Base-by-base conservation (phyloP, 345 rosid species). In the Camelina hispida region DNA sequence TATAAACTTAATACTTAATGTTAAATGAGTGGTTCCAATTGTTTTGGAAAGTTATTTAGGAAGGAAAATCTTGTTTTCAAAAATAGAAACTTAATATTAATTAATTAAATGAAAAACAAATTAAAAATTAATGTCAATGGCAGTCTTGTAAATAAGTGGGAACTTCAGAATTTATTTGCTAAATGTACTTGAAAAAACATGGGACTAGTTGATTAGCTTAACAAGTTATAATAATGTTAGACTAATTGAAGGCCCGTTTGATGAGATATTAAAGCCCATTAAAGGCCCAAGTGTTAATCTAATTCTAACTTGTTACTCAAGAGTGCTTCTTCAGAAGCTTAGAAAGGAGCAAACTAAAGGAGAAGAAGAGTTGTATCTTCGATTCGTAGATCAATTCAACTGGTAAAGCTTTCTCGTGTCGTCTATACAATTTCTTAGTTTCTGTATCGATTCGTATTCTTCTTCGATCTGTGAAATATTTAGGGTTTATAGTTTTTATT, bases 241-340 rank as follows among this genome's bases (percentile, higher is more conserved):
- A 2, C 16, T 9, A 9, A 15, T 3, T 15, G 2, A 20, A 53
- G 62, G 63, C 73, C 64, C 5, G 30, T 55, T 10, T 44, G 1
- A 25, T 7, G 0, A 57, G 5, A 43, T 28, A 0, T 17, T 0
- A 8, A 57, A 9, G 64, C 64, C 64, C 37, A 73, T 17, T 32
- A 17, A 17, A 53, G 55, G 69, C 69, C 68, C 75, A 71, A 47
- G 2, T 25, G 17, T 23, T 50, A 5, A 6, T 35, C 51, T 0
- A 23, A 60, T 14, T 71, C 68, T 72, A 51, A 72, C 76, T 72
- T 72, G 76, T 50, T 62, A 51, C 61, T 72, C 68, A 37, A 60
- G 52, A 72, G 68, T 61, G 61, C 68, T n/a, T 61, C 60, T 48
- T 16, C 51, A 17, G 15, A 25, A 71, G 37, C 73, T 30, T 43